These are phyloP conservation scores for Naganishia onofrii DNA, from an alignment of 768 basidiomycete genomes.

Conservation along the genomic window DNA sequence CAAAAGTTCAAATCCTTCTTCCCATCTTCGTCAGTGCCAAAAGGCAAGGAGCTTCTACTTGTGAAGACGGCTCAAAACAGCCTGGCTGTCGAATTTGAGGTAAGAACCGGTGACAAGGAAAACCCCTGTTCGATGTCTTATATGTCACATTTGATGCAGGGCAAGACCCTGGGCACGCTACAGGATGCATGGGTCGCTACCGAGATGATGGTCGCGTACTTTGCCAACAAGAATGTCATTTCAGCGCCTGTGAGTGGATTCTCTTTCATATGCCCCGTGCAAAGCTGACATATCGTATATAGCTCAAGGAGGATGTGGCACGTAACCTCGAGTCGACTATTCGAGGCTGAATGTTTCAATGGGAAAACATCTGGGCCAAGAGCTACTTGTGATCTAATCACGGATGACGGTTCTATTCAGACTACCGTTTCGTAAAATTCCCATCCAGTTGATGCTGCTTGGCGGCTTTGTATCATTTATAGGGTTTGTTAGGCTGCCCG, in stretches of 20 bases:
- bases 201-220: constrained; percentile 53
- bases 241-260: constrained; percentile 40
- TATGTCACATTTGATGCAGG: constrained; percentile 23
- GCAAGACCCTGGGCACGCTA: constrained; percentile 47
- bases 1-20: constrained; percentile 52
- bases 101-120: too few species aligned
- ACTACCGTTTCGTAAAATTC: too few species aligned
- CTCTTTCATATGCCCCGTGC: neutral
- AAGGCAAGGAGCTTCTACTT: constrained; percentile 50
- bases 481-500: too few species aligned
- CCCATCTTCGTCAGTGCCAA: constrained; percentile 44
- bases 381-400: too few species aligned
- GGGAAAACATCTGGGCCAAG: neutral
- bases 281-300: neutral
- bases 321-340: constrained; percentile 35
- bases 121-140: neutral
- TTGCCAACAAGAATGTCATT: constrained; percentile 48
- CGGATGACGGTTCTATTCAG: too few species aligned
- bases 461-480: too few species aligned
- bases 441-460: too few species aligned
- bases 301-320: constrained; percentile 49
- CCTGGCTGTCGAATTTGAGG: constrained; percentile 48
- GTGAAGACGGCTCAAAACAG: constrained; percentile 40
- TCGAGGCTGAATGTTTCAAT: neutral
- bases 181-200: constrained; percentile 44